Percentiles rank a stretch among this genome's conserved stretches.
Evolutionary conservation across 2,329 filamentous ascomycete species (phyloP).

Genomic region (Ophiostoma piceae): DNA sequence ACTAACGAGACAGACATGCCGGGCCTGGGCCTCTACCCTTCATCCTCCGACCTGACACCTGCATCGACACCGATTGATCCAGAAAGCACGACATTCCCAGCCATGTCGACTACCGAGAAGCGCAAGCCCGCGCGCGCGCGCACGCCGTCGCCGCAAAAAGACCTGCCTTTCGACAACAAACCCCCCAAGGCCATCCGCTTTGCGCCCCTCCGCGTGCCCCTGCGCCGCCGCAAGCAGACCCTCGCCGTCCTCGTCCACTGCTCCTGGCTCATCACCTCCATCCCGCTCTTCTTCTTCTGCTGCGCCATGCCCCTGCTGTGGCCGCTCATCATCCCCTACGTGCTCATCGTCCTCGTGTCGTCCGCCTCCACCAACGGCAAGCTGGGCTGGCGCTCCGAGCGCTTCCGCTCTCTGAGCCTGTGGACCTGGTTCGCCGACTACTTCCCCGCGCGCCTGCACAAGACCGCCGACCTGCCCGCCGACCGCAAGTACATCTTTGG

Average conservation of each 20-base stretch:
- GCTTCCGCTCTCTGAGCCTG: slow-evolving; percentile 64
- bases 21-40: slow-evolving; percentile 1
- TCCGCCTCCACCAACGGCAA: slow-evolving; percentile 70
- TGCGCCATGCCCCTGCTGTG: slow-evolving; percentile 89
- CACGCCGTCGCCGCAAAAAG: background rate
- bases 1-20: slow-evolving; percentile 6
- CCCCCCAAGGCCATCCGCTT: slow-evolving; percentile 58
- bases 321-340: slow-evolving; percentile 71
- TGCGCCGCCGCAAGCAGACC: slow-evolving; percentile 69
- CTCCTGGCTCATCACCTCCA: slow-evolving; percentile 61
- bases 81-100: background rate
- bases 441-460: slow-evolving; percentile 83
- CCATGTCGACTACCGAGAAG: slow-evolving; percentile 6
- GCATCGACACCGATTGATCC: background rate
- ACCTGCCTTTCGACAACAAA: slow-evolving; percentile 9
- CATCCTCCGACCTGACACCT: slow-evolving; percentile 1
- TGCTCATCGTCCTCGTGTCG: slow-evolving; percentile 78
- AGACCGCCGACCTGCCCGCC: slow-evolving; percentile 70
- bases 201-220: slow-evolving; percentile 71
- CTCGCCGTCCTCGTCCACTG: slow-evolving; percentile 71
- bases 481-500: slow-evolving; percentile 93
- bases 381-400: slow-evolving; percentile 67
- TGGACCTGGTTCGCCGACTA: slow-evolving; percentile 92
- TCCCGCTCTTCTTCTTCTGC: slow-evolving; percentile 82
- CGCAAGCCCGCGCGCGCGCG: background rate